phyloP scores from a whole-genome alignment of 768 basidiomycete species.

The Rhodocollybia butyracea region DNA sequence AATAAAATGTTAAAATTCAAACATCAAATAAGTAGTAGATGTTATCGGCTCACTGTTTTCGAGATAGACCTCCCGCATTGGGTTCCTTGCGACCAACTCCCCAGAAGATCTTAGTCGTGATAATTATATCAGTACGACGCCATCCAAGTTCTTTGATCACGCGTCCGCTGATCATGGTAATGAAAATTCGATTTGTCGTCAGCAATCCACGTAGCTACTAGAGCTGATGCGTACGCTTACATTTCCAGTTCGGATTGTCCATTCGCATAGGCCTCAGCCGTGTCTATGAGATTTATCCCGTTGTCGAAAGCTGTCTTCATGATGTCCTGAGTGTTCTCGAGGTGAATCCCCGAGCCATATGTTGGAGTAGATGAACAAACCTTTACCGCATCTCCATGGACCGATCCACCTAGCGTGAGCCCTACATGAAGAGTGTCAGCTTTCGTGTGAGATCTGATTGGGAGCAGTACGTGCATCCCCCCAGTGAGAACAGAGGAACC shows the following conservation, averaged over 20 bases:
- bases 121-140: conserved; percentile 63
- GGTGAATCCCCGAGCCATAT: background rate
- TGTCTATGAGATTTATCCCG: conserved; percentile 77
- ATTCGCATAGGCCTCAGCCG: conserved; percentile 59
- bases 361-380: conserved; percentile 20
- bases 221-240: no score
- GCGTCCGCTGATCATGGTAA: conserved; percentile 45
- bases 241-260: conserved; percentile 77
- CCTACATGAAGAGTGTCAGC: conserved; percentile 14
- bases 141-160: conserved; percentile 72
- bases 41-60: conserved; percentile 49
- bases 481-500: conserved; percentile 54
- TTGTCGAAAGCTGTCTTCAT: conserved; percentile 74
- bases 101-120: conserved; percentile 84
- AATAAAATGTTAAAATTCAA: background rate
- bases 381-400: conserved; percentile 71
- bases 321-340: conserved; percentile 69
- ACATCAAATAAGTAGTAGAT: background rate
- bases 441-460: background rate
- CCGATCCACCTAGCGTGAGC: conserved; percentile 62
- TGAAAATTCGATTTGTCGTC: background rate
- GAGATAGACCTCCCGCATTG: conserved; percentile 53
- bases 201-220: background rate
- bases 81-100: conserved; percentile 53
- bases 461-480: conserved; percentile 38